Evolutionary conservation across 192 early-diverging fungal genomes (phyloP).

Genomic region (Rhizoclosmatium sp.): DNA sequence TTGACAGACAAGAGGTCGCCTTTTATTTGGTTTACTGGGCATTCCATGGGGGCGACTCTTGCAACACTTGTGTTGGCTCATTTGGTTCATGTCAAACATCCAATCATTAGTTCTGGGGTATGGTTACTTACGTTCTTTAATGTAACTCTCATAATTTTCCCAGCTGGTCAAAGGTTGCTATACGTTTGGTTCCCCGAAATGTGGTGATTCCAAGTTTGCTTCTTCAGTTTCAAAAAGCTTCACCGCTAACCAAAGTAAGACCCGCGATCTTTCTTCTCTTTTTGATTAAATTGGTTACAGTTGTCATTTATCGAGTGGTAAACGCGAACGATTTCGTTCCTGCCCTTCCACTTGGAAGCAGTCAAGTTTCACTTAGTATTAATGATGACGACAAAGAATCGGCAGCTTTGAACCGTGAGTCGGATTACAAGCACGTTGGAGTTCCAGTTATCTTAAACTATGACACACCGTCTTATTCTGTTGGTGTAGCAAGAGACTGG

Average conservation of each 20-base stretch:
- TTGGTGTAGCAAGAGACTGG: constrained; percentile 24
- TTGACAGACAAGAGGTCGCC: background rate
- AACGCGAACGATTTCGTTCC: constrained; percentile 38
- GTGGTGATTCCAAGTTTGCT: constrained; percentile 41
- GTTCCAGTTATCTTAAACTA: constrained; percentile 38
- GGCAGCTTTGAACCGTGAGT: background rate
- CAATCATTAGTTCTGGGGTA: constrained; percentile 22
- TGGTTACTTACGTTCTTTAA: background rate
- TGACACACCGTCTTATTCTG: constrained; percentile 8
- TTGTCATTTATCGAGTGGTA: constrained; percentile 39
- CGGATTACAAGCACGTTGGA: constrained; percentile 40
- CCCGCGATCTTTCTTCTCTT: background rate
- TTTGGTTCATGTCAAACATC: constrained; percentile 26
- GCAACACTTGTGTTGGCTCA: constrained; percentile 34
- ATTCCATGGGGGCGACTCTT: constrained; percentile 32
- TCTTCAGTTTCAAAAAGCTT: background rate
- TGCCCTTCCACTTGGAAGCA: constrained; percentile 33
- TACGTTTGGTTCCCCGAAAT: constrained; percentile 44
- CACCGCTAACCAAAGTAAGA: constrained; percentile 24
- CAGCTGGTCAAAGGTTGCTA: constrained; percentile 38
- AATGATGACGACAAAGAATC: background rate
- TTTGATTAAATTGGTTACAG: constrained; percentile 1
- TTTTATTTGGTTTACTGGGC: constrained; percentile 40
- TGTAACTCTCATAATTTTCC: background rate
- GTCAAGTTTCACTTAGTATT: background rate